Evolutionary conservation across 2,329 filamentous ascomycete species (phyloP).

Genomic region (Reticulascus tulasneorum): DNA sequence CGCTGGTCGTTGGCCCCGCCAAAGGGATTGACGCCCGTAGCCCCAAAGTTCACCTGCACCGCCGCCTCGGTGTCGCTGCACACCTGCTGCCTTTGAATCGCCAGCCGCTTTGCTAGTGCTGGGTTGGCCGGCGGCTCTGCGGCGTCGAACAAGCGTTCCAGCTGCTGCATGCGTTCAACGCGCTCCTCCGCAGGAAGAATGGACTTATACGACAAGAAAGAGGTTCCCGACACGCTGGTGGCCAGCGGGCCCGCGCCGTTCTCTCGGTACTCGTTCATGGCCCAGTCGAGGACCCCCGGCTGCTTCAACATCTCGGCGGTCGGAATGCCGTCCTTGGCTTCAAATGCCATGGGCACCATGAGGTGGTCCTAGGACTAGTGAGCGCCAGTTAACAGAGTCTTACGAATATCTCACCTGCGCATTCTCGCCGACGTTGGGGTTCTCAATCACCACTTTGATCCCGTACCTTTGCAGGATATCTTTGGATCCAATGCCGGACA

Average conservation of each 20-base stretch:
- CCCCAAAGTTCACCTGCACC: neutral
- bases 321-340: constrained; percentile 34
- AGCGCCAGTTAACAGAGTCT: too few relatives aligned
- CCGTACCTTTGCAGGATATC: constrained; percentile 25
- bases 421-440: constrained; percentile 33
- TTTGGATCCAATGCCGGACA: constrained; percentile 34
- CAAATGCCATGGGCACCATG: constrained; percentile 31
- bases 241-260: constrained; percentile 29
- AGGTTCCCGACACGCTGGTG: too few relatives aligned
- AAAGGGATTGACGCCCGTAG: too few relatives aligned
- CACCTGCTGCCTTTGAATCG: too few relatives aligned
- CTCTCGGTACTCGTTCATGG: constrained; percentile 30
- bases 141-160: too few relatives aligned
- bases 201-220: constrained; percentile 31
- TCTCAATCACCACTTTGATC: constrained; percentile 26
- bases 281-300: constrained; percentile 23
- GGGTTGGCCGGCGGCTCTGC: too few relatives aligned
- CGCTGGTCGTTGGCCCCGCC: too few relatives aligned
- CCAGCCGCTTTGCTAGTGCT: too few relatives aligned
- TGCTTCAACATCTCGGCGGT: constrained; percentile 32
- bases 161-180: too few relatives aligned
- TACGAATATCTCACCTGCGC: too few relatives aligned
- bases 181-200: too few relatives aligned
- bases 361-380: constrained; percentile 43
- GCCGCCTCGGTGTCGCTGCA: too few relatives aligned